Evolutionary conservation across 257 asterid species (phyloP).

Genomic region (Buddleja alternifolia): DNA sequence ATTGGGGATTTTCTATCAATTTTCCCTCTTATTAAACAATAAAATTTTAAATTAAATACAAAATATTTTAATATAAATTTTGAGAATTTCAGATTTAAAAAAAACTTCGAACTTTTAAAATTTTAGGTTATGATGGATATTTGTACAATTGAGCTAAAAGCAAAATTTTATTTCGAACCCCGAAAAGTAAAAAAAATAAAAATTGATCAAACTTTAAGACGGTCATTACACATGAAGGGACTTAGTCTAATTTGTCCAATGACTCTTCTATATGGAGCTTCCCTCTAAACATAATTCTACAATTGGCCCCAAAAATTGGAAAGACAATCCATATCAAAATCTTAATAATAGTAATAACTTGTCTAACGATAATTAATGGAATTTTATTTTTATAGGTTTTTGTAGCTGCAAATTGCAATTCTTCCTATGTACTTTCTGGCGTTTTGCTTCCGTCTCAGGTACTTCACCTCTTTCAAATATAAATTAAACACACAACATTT

Average conservation of each 20-base stretch:
- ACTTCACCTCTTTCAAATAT: conserved; percentile 29
- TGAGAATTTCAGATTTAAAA: neutral
- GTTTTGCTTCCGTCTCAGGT: conserved; percentile 36
- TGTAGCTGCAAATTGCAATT: conserved; percentile 26
- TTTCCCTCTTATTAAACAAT: too few relatives aligned
- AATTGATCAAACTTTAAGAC: too few relatives aligned
- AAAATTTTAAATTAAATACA: neutral
- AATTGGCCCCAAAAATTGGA: too few relatives aligned
- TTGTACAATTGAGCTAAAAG: too few relatives aligned
- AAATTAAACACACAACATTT: conserved; percentile 17
- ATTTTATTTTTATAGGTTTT: conserved; percentile 32
- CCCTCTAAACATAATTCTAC: too few relatives aligned
- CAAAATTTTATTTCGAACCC: too few relatives aligned
- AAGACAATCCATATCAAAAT: too few relatives aligned
- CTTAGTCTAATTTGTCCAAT: neutral
- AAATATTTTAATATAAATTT: too few relatives aligned
- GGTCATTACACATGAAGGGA: neutral
- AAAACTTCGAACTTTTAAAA: neutral
- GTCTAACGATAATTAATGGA: conserved; percentile 23
- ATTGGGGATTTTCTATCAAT: too few relatives aligned
- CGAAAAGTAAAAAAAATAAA: too few relatives aligned
- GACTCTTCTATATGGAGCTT: neutral
- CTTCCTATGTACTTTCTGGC: conserved; percentile 21
- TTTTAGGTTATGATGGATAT: neutral
- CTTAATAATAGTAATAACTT: neutral